These are phyloP conservation scores for Kokia cookei DNA, from an alignment of 441 rosid genomes.

Conservation along the genomic window DNA sequence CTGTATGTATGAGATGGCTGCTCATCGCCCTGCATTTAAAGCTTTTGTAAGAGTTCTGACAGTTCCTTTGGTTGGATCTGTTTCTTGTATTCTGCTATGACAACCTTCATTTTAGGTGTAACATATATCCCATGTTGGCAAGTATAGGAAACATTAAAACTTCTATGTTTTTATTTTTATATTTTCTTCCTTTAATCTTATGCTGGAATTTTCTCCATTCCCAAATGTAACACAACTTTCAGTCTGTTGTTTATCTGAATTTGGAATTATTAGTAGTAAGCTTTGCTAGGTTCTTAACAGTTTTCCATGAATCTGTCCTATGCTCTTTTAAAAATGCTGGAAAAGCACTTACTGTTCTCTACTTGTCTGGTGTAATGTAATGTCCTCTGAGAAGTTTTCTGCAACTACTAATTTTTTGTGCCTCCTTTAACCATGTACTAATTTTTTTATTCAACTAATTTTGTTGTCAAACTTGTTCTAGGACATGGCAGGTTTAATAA, in stretches of 20 bases:
- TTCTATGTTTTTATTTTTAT: background rate
- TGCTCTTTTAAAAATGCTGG: background rate
- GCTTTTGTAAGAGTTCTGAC: conserved; percentile 75
- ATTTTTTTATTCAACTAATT: conserved; percentile 5
- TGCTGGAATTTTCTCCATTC: background rate
- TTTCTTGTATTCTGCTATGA: background rate
- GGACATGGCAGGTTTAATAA: conserved; percentile 98
- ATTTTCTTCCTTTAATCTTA: background rate
- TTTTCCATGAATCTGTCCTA: background rate
- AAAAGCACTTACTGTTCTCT: background rate
- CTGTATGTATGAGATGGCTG: conserved; percentile 98
- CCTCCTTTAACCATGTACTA: background rate
- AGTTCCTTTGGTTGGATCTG: conserved; percentile 3
- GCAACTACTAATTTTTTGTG: background rate
- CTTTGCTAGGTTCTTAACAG: background rate
- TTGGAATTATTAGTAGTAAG: background rate
- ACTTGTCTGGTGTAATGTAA: background rate
- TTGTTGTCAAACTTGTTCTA: conserved; percentile 23
- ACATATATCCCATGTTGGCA: background rate
- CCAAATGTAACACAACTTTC: background rate
- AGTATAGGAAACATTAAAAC: background rate
- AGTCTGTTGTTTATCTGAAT: background rate
- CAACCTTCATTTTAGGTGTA: conserved; percentile 1
- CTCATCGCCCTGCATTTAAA: conserved; percentile 94
- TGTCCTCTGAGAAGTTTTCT: background rate